A percentile compares a stretch with the other conserved stretches of the same genome.
These are phyloP conservation scores for Lizonia empirigonia DNA, from an alignment of 2,329 filamentous ascomycete genomes.

Conservation along the genomic window DNA sequence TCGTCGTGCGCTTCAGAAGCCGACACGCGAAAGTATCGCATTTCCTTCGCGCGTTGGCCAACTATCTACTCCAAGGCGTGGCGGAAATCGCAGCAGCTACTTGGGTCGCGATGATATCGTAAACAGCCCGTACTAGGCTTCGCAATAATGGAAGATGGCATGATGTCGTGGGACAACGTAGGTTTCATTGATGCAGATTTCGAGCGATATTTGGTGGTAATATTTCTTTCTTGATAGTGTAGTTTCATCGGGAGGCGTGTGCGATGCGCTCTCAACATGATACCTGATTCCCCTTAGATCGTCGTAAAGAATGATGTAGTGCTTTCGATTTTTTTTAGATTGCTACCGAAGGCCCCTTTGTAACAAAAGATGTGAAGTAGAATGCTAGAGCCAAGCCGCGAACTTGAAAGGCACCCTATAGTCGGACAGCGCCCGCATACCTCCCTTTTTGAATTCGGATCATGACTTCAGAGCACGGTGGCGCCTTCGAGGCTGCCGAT, in stretches of 20 bases:
- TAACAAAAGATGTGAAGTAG: too few species aligned
- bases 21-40: conserved; percentile 92
- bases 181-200: not conserved
- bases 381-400: too few species aligned
- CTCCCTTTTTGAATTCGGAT: too few species aligned
- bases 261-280: conserved; percentile 6
- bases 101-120: conserved; percentile 84
- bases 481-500: too few species aligned
- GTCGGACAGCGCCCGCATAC: too few species aligned
- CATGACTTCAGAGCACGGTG: too few species aligned
- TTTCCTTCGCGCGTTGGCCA: conserved; percentile 56
- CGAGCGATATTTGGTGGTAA: not conserved
- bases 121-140: conserved; percentile 65
- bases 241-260: conserved; percentile 1
- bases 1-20: conserved; percentile 80
- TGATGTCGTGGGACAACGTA: too few species aligned
- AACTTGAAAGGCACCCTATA: too few species aligned
- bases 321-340: not conserved
- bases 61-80: conserved; percentile 36
- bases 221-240: not conserved
- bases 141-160: not conserved
- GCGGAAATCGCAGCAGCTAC: conserved; percentile 65
- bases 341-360: too few species aligned
- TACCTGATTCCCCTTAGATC: conserved; percentile 18
- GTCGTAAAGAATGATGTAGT: conserved; percentile 6